Percentiles rank a stretch among this genome's conserved stretches.
phyloP scores from a whole-genome alignment of 495 filamentous ascomycete species.

The Podospora pseudopauciseta region DNA sequence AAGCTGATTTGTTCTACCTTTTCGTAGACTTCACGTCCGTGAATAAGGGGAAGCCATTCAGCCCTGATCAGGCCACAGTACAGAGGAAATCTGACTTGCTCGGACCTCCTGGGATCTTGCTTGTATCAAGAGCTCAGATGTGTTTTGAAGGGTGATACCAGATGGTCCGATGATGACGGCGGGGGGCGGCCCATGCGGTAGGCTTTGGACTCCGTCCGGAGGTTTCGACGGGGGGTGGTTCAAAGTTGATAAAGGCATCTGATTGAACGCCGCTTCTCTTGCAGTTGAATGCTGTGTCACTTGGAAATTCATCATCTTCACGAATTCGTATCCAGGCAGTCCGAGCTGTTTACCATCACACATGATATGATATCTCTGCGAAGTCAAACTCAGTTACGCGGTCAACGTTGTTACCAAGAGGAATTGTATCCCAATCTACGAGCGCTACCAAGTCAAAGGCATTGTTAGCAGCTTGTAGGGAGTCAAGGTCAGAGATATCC shows the following conservation, averaged over 20 bases:
- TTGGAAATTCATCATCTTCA: background rate
- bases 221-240: background rate
- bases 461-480: too few relatives aligned
- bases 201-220: background rate
- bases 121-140: background rate
- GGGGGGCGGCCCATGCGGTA: background rate
- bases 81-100: background rate
- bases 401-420: too few relatives aligned
- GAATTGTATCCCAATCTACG: too few relatives aligned
- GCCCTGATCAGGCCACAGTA: background rate
- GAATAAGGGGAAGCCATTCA: background rate
- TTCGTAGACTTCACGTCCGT: background rate
- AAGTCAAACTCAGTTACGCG: too few relatives aligned
- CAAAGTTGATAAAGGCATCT: background rate
- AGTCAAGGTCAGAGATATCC: too few relatives aligned
- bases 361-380: too few relatives aligned
- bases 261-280: background rate
- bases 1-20: background rate
- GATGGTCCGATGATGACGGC: background rate
- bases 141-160: background rate
- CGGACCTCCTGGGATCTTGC: background rate
- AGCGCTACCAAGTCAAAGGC: too few relatives aligned
- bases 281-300: background rate
- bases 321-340: background rate
- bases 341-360: background rate